Base-by-base conservation (phyloP, 208 protist species). In the Leishmania martiniquensis region DNA sequence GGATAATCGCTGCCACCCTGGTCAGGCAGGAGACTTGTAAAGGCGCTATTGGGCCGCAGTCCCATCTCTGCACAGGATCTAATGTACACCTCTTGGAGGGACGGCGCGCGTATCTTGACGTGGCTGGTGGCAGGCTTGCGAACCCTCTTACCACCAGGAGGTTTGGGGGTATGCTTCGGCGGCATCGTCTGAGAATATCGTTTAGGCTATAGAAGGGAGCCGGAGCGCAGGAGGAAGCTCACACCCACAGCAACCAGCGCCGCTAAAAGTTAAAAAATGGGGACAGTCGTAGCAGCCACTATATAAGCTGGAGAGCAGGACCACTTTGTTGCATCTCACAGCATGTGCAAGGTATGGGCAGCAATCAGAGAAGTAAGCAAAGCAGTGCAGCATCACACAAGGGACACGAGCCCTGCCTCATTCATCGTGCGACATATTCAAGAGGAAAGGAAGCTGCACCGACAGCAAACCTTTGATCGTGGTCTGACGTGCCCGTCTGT, bases 61-160 rank as follows among this genome's bases (percentile, higher is more conserved):
- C 88, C 82, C 63, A 85, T 62, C 77, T 96, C 91, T 15, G 84
- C 86, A 76, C 95, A 98, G 13, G 82, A 72, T 51, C 94, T 92
- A 12, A 94, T 51, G 77, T 98, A 98, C 39, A 93, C 60, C 49
- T 97, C 93, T 25, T 91, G 88, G 42, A 95, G 78, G 13, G 93
- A 88, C n/a, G 80, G 76, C 47, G 83, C 25, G 34, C 76, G 63
- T 39, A 70, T 55, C 72, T 83, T 77, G 5, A 80, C 37, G 15
- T 55, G 47, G 6, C 34, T 66, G 1, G 49, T 17, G 0, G 59
- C 15, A 4, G 37, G n/a, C 68, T 84, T 88, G 55, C 69, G 74
- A n/a, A 52, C 69, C 49, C 80, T 80, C 60, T 79, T 86, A 73
- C 25, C 60, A 29, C 72, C 70, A 62, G 72, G 42, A 9, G 72